phyloP scores from a whole-genome alignment of 2,329 filamentous ascomycete species.

The Diaporthe humulicola region DNA sequence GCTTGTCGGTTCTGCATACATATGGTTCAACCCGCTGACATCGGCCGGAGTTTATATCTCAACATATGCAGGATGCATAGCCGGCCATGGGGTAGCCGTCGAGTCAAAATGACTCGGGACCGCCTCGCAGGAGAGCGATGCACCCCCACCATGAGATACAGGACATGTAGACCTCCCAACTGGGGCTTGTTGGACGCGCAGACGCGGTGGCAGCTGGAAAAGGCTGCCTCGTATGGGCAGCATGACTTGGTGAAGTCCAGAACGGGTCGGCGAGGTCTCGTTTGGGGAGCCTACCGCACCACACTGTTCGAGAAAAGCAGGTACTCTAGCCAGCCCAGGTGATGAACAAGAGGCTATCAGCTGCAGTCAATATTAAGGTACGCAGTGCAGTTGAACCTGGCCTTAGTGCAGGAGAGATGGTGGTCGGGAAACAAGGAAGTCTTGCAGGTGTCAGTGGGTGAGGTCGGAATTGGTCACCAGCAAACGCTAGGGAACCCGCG shows the following conservation, averaged over 20 bases:
- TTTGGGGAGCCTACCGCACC: background rate
- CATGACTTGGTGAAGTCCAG: background rate
- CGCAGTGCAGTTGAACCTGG: background rate
- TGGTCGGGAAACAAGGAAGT: too few relatives aligned
- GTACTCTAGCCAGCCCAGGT: background rate
- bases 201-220: background rate
- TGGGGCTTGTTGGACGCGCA: background rate
- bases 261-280: background rate
- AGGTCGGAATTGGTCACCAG: conserved; percentile 4
- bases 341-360: background rate
- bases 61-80: background rate
- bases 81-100: background rate
- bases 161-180: background rate
- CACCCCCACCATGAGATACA: background rate
- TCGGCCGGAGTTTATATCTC: background rate
- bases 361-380: background rate
- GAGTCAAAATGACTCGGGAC: background rate
- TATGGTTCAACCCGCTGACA: background rate
- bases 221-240: background rate
- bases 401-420: background rate
- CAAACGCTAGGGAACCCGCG: conserved; percentile 15
- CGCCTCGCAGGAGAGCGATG: background rate
- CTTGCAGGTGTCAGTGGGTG: background rate
- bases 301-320: background rate
- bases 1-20: background rate